Evolutionary conservation across 306 rosid genomes (phyloP), one percentile per base, ranked within the genome.

Genomic region (Abrus pulchellus): DNA sequence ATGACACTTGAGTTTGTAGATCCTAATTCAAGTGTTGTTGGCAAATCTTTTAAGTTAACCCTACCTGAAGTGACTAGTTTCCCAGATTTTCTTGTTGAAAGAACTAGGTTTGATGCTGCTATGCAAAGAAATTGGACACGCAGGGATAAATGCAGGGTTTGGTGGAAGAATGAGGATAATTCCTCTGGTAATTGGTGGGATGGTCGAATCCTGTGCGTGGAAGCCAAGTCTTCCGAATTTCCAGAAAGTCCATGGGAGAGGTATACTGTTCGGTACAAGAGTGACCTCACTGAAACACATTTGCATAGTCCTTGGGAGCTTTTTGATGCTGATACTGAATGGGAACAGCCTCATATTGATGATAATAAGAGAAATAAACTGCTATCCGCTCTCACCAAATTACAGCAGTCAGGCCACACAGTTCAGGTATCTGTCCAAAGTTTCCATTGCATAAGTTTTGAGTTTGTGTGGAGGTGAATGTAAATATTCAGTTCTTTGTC

Each of bases 271-370:
- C 89, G 80, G 80, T 96, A 96, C 90, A 93, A 85, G 85, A 86
- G 80, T 38, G 99, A 91, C 57, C 90, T 87, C 45, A 49, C 89
- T 30, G 98, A 88, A 43, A 84, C 84, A 43, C 97, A 90, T 81
- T 78, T 83, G 44, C 99, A 96, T 74, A 96, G 99, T 88, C 99
- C 99, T 55, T 96, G 99, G 99, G 99, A 96, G 91, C 98, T 96
- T 56, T 92, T 88, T 83, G 98, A 93, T 68, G 82, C 86, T 6
- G 84, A 81, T 68, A 87, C 90, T 75, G 86, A 69, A 63, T 92
- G 97, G 97, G 90, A 92, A 88, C 94, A 85, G 75, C 97, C 97
- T 69, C 90, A 73, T 65, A 88, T 93, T 66, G 91, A 89, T 50
- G 85, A 82, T 50, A 83, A 84, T 57, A 85, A 50, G 78, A 88